Base-by-base conservation (phyloP, 495 filamentous ascomycete genomes). In the Aspergillus bertholletiae region DNA sequence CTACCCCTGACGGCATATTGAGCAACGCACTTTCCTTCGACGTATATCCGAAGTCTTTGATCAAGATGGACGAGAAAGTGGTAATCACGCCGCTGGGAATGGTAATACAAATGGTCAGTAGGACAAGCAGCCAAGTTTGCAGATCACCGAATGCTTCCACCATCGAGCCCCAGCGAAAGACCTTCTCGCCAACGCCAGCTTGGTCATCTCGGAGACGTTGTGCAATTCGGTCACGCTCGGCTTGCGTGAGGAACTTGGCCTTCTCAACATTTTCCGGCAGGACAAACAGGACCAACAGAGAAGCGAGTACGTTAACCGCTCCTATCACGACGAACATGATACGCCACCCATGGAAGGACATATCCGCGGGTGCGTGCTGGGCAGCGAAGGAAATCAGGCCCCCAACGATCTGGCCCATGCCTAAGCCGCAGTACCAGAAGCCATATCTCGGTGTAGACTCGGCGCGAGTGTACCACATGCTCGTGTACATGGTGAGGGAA, bases 341-440 rank as follows among this genome's bases (percentile, higher is more conserved):
- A 7, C 74, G 66, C 84, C 84, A 88, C 11, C 84, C 81, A 4
- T 70, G 63, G 17, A 88, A 70, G 5, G 48, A 43, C 18, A 55
- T 18, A 1, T 23, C 28, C 3, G 57, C 21, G 12, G 63, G 53
- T 7, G 84, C 71, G 48, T 84, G 78, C 65, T 87, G 85, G 56
- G 84, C 84, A 15, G 70, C 84, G 35, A 78, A 88, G 0, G 82
- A 86, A 15, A 88, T 61, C 12, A 84, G 55, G 1, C 83, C 80
- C 0, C 84, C 86, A 41, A 84, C 49, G 13, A 88, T 87, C 44
- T 84, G 86, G 1, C 81, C 86, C 9, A 79, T 51, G 0, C 84
- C 86, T 28, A 86, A 75, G 5, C 83, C 85, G 21, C 76, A 77
- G 62, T 86, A 89, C 86, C 86, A 89, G 13, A 83, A 72, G 4